Evolutionary conservation across 352 stramenopile species (phyloP).

Genomic region (Globisporangium okanoganense): DNA sequence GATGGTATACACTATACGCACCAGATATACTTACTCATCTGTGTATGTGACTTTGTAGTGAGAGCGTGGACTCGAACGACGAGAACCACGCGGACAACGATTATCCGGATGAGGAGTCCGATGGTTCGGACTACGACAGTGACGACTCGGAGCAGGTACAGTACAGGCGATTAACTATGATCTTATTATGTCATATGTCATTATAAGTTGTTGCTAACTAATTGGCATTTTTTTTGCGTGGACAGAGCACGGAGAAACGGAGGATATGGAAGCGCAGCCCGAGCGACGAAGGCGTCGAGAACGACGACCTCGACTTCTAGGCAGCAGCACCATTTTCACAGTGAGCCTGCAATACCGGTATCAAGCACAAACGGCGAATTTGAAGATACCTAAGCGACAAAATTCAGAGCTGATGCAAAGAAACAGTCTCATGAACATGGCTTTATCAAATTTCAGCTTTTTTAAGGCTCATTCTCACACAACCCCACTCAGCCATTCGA

Average conservation of each 20-base stretch:
- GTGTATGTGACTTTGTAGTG: conserved; percentile 40
- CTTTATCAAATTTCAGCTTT: too few species aligned
- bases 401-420: too few species aligned
- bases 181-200: too few species aligned
- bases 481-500: not conserved
- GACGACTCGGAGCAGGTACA: conserved; percentile 33
- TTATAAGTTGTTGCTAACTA: not conserved
- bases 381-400: too few species aligned
- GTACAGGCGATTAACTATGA: not conserved
- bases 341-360: not conserved
- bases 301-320: conserved; percentile 14
- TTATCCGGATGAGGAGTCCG: conserved; percentile 80
- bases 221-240: not conserved
- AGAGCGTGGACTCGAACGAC: conserved; percentile 82
- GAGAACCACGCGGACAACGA: conserved; percentile 77
- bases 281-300: conserved; percentile 15
- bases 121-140: conserved; percentile 30
- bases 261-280: conserved; percentile 15
- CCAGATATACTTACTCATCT: too few species aligned
- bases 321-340: not conserved
- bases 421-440: too few species aligned
- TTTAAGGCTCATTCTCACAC: too few species aligned
- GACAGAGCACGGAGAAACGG: conserved; percentile 13
- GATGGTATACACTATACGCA: conserved; percentile 21
- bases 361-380: too few species aligned